Conservation (phyloP, 1,284 basidiomycete species). For the Xanthoconium separans region DNA sequence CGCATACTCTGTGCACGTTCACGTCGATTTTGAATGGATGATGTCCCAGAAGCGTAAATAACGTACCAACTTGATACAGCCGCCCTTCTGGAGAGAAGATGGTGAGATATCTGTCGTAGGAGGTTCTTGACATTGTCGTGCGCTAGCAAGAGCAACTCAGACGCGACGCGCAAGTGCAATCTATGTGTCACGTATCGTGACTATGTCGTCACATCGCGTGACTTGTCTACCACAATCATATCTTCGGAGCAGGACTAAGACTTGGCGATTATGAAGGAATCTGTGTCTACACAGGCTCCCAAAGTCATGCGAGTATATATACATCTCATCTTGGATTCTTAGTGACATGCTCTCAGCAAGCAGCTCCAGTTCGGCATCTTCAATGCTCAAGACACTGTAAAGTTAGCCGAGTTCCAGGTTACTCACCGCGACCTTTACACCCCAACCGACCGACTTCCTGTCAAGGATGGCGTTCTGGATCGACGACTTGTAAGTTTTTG, state of each 20-base stretch:
- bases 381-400: slow-evolving; percentile 91
- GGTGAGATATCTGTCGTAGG: slow-evolving; percentile 86
- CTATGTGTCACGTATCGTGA: slow-evolving; percentile 23
- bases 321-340: not conserved
- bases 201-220: slow-evolving; percentile 16
- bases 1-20: slow-evolving; percentile 78
- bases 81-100: slow-evolving; percentile 95
- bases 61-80: slow-evolving; percentile 95
- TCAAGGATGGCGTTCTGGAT: slow-evolving; percentile 91
- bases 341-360: slow-evolving; percentile 57
- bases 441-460: slow-evolving; percentile 74
- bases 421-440: slow-evolving; percentile 91
- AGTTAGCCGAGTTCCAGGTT: slow-evolving; percentile 92
- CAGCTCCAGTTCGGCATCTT: slow-evolving; percentile 92
- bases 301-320: slow-evolving; percentile 81
- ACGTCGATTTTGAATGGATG: not conserved
- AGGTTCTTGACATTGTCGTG: slow-evolving; percentile 74
- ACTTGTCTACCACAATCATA: not conserved
- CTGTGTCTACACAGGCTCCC: slow-evolving; percentile 84
- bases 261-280: slow-evolving; percentile 70
- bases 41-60: not conserved
- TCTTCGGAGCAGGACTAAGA: too few species aligned
- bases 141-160: slow-evolving; percentile 12
- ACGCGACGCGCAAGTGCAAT: slow-evolving; percentile 56
- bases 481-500: slow-evolving; percentile 69